A percentile compares a stretch with the other conserved stretches of the same genome.
Evolutionary conservation across 352 stramenopile genomes (phyloP).

Genomic region (Phytophthora capsici): DNA sequence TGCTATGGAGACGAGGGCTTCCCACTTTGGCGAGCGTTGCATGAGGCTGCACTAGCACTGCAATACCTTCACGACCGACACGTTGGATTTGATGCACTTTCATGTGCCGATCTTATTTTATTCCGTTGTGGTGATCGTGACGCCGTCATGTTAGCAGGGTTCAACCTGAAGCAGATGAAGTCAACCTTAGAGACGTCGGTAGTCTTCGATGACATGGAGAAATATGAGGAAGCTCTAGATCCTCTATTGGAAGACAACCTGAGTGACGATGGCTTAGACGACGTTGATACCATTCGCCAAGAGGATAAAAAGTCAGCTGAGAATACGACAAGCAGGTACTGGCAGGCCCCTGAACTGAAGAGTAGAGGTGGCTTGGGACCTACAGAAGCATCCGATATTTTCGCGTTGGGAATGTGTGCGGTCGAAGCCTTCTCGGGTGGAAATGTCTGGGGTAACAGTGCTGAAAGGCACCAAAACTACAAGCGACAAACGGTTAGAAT

Average conservation of each 20-base stretch:
- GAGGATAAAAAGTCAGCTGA: not conserved
- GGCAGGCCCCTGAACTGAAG: slow-evolving; percentile 34
- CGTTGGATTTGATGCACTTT: slow-evolving; percentile 29
- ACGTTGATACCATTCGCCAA: slow-evolving; percentile 30
- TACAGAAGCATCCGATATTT: slow-evolving; percentile 37
- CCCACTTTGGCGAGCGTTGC: slow-evolving; percentile 36
- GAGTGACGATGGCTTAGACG: slow-evolving; percentile 20
- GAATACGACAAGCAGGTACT: slow-evolving; percentile 11
- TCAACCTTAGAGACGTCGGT: slow-evolving; percentile 8
- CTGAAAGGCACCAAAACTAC: not conserved
- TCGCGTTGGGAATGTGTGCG: slow-evolving; percentile 37
- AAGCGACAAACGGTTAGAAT: not conserved
- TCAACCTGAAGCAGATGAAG: slow-evolving; percentile 34
- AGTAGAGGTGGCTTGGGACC: slow-evolving; percentile 5
- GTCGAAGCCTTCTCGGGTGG: slow-evolving; percentile 40
- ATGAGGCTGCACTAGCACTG: slow-evolving; percentile 36
- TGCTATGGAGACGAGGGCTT: slow-evolving; percentile 35
- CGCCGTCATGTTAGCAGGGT: slow-evolving; percentile 29
- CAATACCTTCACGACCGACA: slow-evolving; percentile 34
- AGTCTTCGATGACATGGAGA: slow-evolving; percentile 7
- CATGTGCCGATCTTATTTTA: slow-evolving; percentile 39
- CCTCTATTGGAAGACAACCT: slow-evolving; percentile 30
- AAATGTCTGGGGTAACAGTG: slow-evolving; percentile 17
- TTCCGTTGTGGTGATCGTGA: slow-evolving; percentile 29
- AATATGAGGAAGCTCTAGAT: slow-evolving; percentile 12